Base-by-base conservation (phyloP, 2,329 filamentous ascomycete species). In the Fusarium guadeloupense region DNA sequence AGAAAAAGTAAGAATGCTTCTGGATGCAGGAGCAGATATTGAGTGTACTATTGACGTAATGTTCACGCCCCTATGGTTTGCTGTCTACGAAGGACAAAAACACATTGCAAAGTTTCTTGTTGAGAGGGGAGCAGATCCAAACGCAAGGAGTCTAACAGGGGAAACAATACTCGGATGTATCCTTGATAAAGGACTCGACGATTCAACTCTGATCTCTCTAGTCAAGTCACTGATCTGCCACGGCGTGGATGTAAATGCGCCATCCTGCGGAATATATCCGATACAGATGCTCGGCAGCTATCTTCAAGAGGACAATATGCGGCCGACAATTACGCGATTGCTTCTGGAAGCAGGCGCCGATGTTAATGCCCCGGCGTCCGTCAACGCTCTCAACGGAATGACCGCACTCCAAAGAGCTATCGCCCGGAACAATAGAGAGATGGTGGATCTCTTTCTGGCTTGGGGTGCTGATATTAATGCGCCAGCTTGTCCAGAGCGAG, bases 381-480 rank as follows among this genome's bases (percentile, higher is more conserved):
- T 5, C 23, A 25, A 9, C 19, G 3, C n/a, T n/a, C n/a, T 2
- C 52, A 14, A 2, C 13, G 31, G 14, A 12, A 31, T 46, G 6
- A 45, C 37, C 14, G 60, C 62, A 17, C 61, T 71, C 13, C 46
- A 68, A 14, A 21, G 16, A 12, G 66, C 69, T 2, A 47, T 33
- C 6, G 10, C 31, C 17, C 4, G 26, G 3, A 48, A 51, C 0
- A 54, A 58, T 14, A 4, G 62, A 0, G 53, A 59, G 1, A 48
- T 77, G 5, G 67, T 73, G 6, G 44, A 60, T 5, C 49, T 61
- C 1, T 51, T 78, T 5, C 56, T 79, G 2, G 44, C 52, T 19
- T 50, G 60, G 2, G 72, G 74, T 0, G 73, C 74, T 0, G 62
- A 72, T 35, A 48, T 77, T 2, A 69, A 77, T n/a, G 67, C 60